Evolutionary conservation across 768 basidiomycete genomes (phyloP).

Genomic region (Psilocybe cyanescens): DNA sequence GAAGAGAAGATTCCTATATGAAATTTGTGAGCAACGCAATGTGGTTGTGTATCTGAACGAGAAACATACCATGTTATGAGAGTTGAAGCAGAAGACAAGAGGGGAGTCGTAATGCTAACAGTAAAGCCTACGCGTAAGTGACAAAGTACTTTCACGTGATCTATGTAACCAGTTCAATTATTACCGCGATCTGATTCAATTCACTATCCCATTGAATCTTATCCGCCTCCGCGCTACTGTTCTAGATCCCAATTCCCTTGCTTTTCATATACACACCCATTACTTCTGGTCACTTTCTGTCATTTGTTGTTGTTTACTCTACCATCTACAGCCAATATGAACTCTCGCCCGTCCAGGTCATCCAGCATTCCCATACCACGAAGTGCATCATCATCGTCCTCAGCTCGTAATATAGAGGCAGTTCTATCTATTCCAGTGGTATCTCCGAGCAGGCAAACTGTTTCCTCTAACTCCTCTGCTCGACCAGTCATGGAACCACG

Average conservation of each 20-base stretch:
- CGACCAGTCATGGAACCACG: constrained; percentile 36
- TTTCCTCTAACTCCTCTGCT: constrained; percentile 30
- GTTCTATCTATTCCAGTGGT: constrained; percentile 66
- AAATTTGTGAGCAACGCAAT: not conserved
- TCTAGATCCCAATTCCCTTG: not conserved
- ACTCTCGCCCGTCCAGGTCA: constrained; percentile 56
- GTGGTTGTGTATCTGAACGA: no score
- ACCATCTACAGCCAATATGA: constrained; percentile 22
- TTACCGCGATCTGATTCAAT: not conserved
- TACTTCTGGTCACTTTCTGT: not conserved
- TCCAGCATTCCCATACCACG: constrained; percentile 73
- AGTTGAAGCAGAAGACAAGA: constrained; percentile 1
- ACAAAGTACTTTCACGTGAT: constrained; percentile 6
- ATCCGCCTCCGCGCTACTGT: not conserved
- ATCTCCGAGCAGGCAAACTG: constrained; percentile 40
- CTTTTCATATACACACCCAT: not conserved
- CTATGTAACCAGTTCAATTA: not conserved
- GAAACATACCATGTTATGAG: constrained; percentile 11
- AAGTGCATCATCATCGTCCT: constrained; percentile 44
- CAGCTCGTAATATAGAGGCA: constrained; percentile 65
- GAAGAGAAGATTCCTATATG: constrained; percentile 50
- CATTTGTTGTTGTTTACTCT: not conserved
- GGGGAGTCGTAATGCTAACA: not conserved
- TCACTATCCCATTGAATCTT: not conserved
- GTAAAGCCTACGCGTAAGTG: constrained; percentile 3